phyloP scores from a whole-genome alignment of 345 rosid species.

The Eucalyptus globulus region DNA sequence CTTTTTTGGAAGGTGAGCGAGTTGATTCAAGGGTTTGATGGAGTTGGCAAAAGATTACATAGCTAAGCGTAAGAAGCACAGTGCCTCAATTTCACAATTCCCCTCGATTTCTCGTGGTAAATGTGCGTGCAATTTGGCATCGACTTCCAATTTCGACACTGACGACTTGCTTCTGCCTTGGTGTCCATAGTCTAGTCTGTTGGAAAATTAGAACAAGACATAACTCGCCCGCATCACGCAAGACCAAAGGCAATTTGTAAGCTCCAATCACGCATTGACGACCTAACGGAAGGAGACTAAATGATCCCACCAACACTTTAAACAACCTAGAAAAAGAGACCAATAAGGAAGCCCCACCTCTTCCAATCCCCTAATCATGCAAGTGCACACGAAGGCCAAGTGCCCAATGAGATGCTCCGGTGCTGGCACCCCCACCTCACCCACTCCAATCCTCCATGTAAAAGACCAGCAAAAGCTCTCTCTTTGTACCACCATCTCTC shows the following conservation, averaged over 20 bases:
- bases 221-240: not conserved
- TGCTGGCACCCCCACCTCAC: not conserved
- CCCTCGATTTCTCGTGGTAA: not conserved
- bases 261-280: not conserved
- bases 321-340: not conserved
- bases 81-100: not conserved
- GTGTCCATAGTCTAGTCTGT: not conserved
- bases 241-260: not conserved
- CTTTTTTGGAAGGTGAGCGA: not conserved
- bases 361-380: not conserved
- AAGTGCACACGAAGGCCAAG: not conserved
- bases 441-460: not conserved
- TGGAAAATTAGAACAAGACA: not conserved
- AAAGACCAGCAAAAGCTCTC: not conserved
- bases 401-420: not conserved
- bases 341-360: not conserved
- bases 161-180: not conserved
- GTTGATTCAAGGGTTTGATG: not conserved
- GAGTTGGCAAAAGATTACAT: not conserved
- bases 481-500: not conserved
- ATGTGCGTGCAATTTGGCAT: not conserved
- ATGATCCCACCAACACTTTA: not conserved
- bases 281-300: not conserved
- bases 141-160: not conserved
- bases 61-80: not conserved